These are phyloP conservation scores for Brettanomyces bruxellensis DNA, from an alignment of 805 yeast genomes.

Conservation along the genomic window DNA sequence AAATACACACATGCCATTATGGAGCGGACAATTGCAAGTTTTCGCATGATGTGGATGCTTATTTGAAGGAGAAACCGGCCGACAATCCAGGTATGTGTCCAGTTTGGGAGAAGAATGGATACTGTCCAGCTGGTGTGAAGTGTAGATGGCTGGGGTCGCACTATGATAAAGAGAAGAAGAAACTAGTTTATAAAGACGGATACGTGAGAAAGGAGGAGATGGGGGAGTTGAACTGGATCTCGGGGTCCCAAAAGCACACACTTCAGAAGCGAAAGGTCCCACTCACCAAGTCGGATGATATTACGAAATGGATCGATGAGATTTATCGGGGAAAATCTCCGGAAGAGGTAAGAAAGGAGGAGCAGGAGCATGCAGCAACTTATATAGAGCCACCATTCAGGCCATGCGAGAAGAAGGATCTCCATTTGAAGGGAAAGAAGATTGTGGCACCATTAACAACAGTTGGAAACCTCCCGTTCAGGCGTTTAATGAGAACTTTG, in stretches of 20 bases:
- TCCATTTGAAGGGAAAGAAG: conserved; percentile 64
- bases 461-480: conserved; percentile 92
- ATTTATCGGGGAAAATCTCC: conserved; percentile 34
- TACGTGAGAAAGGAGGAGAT: conserved; percentile 15
- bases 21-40: conserved; percentile 68
- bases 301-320: conserved; percentile 45
- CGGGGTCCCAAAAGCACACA: conserved; percentile 32
- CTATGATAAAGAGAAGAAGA: conserved; percentile 36
- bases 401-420: conserved; percentile 70
- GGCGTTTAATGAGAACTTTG: conserved; percentile 80
- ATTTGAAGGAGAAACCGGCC: conserved; percentile 53
- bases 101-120: conserved; percentile 70
- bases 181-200: conserved; percentile 37
- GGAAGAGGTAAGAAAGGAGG: conserved; percentile 20
- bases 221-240: conserved; percentile 59
- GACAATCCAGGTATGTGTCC: conserved; percentile 83
- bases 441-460: conserved; percentile 95
- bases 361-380: conserved; percentile 31
- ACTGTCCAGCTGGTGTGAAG: conserved; percentile 86
- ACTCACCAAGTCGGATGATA: conserved; percentile 47
- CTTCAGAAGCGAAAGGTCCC: conserved; percentile 57
- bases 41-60: conserved; percentile 64
- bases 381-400: conserved; percentile 73
- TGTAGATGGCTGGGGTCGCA: conserved; percentile 88
- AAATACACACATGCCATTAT: conserved; percentile 39